A percentile compares a stretch with the other conserved stretches of the same genome.
Evolutionary conservation across 2,329 filamentous ascomycete species (phyloP).

Genomic region (Grosmannia serpens): DNA sequence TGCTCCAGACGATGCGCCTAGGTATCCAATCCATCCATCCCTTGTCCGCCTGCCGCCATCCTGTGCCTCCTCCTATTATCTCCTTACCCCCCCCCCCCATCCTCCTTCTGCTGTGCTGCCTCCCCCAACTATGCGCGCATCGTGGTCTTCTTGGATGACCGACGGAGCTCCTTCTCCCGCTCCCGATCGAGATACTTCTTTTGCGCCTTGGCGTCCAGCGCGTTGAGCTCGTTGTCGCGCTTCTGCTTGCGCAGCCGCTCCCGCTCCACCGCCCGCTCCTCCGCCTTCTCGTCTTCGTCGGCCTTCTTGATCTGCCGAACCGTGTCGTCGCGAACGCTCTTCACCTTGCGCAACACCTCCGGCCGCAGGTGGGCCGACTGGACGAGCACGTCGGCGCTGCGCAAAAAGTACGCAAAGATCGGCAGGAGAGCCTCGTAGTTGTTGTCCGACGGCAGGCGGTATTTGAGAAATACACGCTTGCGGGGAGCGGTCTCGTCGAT

Average conservation of each 20-base stretch:
- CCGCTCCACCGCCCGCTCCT: conserved; percentile 61
- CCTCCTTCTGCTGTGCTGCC: neutral
- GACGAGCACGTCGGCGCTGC: conserved; percentile 73
- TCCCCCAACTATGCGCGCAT: conserved; percentile 29
- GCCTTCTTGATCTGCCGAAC: conserved; percentile 68
- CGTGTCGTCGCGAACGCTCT: conserved; percentile 66
- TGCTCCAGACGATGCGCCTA: neutral
- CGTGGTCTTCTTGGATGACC: conserved; percentile 42
- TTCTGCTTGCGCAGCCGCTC: conserved; percentile 79
- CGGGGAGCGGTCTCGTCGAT: conserved; percentile 73
- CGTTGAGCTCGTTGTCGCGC: conserved; percentile 69
- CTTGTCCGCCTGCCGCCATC: neutral
- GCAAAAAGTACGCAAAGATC: conserved; percentile 71
- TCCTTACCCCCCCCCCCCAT: neutral
- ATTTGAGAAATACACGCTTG: conserved; percentile 78
- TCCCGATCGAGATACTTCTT: conserved; percentile 77
- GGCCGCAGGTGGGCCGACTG: conserved; percentile 72
- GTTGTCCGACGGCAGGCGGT: conserved; percentile 53
- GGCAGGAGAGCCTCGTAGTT: conserved; percentile 57
- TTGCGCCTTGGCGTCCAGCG: conserved; percentile 70
- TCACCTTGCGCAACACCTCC: conserved; percentile 79
- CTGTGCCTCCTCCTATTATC: neutral
- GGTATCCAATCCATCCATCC: neutral
- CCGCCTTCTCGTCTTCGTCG: conserved; percentile 69
- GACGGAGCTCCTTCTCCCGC: conserved; percentile 58